Evolutionary conservation across 1,284 basidiomycete genomes (phyloP), one percentile per base, ranked within the genome.

Genomic region (Porodaedalea pini): DNA sequence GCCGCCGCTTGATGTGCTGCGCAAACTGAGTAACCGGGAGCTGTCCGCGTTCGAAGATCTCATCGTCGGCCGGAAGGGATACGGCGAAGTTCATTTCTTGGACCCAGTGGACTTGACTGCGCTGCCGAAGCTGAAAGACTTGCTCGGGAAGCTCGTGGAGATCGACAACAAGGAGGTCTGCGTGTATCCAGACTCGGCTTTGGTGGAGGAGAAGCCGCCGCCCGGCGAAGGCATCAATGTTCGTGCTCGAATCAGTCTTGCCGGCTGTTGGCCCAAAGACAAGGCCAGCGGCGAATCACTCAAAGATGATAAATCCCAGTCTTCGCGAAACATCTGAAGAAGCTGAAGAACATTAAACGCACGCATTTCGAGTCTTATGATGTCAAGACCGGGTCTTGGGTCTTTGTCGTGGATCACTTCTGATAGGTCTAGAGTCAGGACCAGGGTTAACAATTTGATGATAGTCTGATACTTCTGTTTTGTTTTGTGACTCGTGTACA

Each of bases 371-470:
- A 93, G 68, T 77, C 75, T 67, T 98, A 92, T 70, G 87, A 93
- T 58, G 78, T 86, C 47, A 78, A 78, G 64, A 83, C 84, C 64
- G 96, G 96, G 47, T 87, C 83, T 69, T 98, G 97, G 96, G 89
- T 85, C 37, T 99, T 99, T 75, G 83, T 80, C 29, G 96, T 98
- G 59, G 88, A 95, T 69, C 93, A 96, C 76, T 98, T 98, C 74
- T 90, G 67, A 73, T 23, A 11, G 41, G 21, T 7, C 21, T 7
- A 1, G 17, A 3, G 7, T 37, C 19, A 11, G 41, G 21, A 8
- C 21, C 8, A 1, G 17, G 4, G 7, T 37, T 23, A 23, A 44
- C 19, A 23, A 23, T n/a, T 23, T 23, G 41, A 21, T 7, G 21
- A 44, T 23, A 23, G 11, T 23, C 13, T 44, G 17, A 23, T 11